These are phyloP conservation scores for Neurospora sp. DNA, from an alignment of 495 filamentous ascomycete genomes.

Conservation along the genomic window DNA sequence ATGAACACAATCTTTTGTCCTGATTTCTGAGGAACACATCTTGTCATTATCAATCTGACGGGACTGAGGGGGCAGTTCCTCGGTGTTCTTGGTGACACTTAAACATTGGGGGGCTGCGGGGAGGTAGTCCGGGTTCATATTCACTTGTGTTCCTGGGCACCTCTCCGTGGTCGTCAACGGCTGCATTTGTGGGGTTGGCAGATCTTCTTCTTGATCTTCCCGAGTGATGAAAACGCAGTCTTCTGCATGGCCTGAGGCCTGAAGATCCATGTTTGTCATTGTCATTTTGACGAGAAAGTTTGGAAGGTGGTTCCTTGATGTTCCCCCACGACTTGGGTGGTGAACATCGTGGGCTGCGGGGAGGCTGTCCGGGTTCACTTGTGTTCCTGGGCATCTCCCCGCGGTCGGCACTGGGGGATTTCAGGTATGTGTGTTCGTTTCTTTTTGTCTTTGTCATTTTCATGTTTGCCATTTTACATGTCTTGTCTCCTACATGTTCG, in stretches of 20 bases:
- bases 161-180: background rate
- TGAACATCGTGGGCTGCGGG: background rate
- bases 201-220: background rate
- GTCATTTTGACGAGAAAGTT: background rate
- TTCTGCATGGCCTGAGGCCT: background rate
- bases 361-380: background rate
- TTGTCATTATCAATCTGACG: background rate
- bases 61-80: background rate
- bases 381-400: background rate
- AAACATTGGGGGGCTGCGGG: background rate
- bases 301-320: background rate
- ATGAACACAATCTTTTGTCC: background rate
- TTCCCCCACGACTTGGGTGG: background rate
- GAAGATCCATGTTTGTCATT: background rate
- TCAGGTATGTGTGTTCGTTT: background rate
- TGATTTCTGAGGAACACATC: background rate
- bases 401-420: background rate
- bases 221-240: background rate
- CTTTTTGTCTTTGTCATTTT: background rate
- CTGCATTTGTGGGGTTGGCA: background rate
- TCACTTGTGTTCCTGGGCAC: background rate
- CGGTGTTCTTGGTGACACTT: background rate
- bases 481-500: background rate
- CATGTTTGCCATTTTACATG: background rate
- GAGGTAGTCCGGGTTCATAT: background rate